Evolutionary conservation across 2,329 filamentous ascomycete genomes (phyloP), one percentile per base, ranked within the genome.

Genomic region (Penicillium italicum): DNA sequence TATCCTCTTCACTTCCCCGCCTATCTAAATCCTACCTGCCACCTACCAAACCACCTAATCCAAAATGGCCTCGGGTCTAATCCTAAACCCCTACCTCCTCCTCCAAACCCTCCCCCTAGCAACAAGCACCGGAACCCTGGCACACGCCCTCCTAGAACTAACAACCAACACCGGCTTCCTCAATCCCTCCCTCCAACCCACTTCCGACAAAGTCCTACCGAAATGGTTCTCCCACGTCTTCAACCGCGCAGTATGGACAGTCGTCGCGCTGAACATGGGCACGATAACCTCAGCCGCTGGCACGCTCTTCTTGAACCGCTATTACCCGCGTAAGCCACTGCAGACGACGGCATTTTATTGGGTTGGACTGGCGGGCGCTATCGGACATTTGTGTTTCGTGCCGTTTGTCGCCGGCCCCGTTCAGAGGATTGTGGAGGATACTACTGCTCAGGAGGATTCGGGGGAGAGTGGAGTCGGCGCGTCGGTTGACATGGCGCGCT

Each of bases 41-140:
- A 24, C 5, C 38, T 5, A n/a, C 12, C 20, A 20, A 14, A 14
- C 7, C 18, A 16, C 2, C 37, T n/a, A n/a, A n/a, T 9, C 20
- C n/a, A 48, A 26, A 30, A 65, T 57, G 60, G 62, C 58, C 12
- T 65, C 51, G 2, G 61, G 61, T 47, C 55, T 63, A 24, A 52
- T 62, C 22, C 54, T 62, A 56, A 57, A 63, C 37, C 58, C 60
- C 12, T 18, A 59, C 26, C 50, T 40, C 34, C 60, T 63, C 34
- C 54, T 62, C 30, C 58, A 52, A 28, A 36, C 50, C 4, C 34
- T 46, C 16, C 61, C 61, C 12, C 38, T 63, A 11, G 59, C 59
- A 50, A 53, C 57, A 30, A 63, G 61, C 59, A 63, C 61, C n/a
- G 61, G 41, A 5, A 63, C 43, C 11, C 57, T 63, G 20, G 55